These are phyloP conservation scores for Cyclanthera cordifolia DNA, from an alignment of 306 rosid genomes.

Conservation along the genomic window DNA sequence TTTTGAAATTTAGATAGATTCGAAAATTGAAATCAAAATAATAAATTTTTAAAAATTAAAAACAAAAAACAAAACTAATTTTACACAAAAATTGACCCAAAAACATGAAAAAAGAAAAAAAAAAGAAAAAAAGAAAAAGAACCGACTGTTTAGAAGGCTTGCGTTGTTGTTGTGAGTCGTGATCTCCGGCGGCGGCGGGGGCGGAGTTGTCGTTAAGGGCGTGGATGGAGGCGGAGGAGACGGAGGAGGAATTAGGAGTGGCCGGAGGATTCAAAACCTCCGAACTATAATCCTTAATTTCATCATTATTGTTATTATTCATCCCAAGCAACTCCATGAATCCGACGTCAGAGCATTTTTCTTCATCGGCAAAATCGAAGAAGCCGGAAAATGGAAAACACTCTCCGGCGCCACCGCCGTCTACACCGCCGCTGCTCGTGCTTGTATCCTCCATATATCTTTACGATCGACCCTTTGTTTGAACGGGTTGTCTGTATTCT, in stretches of 20 bases:
- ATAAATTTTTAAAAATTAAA: too few relatives aligned
- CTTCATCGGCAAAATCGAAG: neutral
- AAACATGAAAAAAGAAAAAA: too few relatives aligned
- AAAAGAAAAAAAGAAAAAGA: neutral
- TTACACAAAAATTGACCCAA: too few relatives aligned
- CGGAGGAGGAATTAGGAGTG: conserved; percentile 52
- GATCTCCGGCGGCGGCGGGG: neutral
- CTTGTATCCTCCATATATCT: neutral
- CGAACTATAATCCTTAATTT: conserved; percentile 15
- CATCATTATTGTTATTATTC: neutral
- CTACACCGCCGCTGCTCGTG: neutral
- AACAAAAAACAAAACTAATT: neutral
- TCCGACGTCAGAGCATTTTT: conserved; percentile 2
- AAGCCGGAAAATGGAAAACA: neutral
- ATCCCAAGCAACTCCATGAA: conserved; percentile 14
- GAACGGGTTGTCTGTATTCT: neutral
- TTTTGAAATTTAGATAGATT: too few relatives aligned
- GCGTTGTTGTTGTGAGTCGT: conserved; percentile 27
- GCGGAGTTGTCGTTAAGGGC: conserved; percentile 17
- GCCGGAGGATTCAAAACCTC: conserved; percentile 48
- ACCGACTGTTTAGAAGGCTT: conserved; percentile 50
- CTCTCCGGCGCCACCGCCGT: neutral
- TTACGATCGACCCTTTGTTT: neutral
- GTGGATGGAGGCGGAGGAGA: conserved; percentile 60
- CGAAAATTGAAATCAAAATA: too few relatives aligned